These are phyloP conservation scores for Salix dunnii DNA, from an alignment of 345 rosid species.

Conservation along the genomic window DNA sequence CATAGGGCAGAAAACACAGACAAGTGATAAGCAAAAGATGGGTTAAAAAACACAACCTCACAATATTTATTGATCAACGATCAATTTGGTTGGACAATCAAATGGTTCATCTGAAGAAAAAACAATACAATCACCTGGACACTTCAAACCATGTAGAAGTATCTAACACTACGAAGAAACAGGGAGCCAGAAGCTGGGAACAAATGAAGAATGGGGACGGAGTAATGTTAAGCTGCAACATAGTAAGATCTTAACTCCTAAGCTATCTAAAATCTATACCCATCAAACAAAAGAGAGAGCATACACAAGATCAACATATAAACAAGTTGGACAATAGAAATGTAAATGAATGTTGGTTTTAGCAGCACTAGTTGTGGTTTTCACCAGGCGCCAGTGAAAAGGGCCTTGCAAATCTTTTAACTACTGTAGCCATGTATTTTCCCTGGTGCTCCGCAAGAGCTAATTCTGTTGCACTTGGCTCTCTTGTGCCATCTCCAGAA, in stretches of 20 bases:
- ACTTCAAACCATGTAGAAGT: slow-evolving; percentile 4
- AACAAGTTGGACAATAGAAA: not conserved
- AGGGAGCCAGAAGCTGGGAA: not conserved
- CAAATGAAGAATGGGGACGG: not conserved
- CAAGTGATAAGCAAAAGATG: not conserved
- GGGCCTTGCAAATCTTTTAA: slow-evolving; percentile 53
- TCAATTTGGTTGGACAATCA: not conserved
- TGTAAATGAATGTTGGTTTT: not conserved
- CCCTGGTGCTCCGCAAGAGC: slow-evolving; percentile 81
- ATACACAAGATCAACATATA: not conserved
- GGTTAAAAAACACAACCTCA: not conserved
- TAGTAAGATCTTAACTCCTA: not conserved
- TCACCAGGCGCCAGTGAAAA: not conserved
- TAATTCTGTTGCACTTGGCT: slow-evolving; percentile 62
- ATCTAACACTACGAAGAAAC: not conserved
- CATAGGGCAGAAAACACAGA: not conserved
- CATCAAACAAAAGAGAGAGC: not conserved
- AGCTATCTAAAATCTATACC: not conserved
- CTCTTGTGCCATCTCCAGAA: slow-evolving; percentile 74
- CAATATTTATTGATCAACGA: not conserved
- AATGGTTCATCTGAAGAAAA: not conserved
- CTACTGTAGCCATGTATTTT: slow-evolving; percentile 61
- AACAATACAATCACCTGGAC: not conserved
- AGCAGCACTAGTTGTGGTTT: not conserved
- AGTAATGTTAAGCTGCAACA: not conserved